Percentiles rank a stretch among this genome's conserved stretches.
Evolutionary conservation across 805 yeast species (phyloP).

Genomic region (Maudiozyma turicensis): DNA sequence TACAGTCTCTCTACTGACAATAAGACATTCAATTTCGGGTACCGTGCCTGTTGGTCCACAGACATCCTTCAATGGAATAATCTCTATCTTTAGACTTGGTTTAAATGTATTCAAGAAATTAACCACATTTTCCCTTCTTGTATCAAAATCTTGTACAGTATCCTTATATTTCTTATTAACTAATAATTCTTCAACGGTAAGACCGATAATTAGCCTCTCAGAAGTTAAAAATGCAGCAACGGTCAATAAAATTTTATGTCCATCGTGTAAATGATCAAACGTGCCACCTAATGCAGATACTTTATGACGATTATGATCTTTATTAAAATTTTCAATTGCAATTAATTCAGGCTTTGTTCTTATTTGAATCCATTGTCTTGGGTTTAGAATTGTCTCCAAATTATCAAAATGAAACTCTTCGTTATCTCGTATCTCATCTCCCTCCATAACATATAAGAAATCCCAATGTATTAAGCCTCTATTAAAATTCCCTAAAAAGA

Average conservation of each 20-base stretch:
- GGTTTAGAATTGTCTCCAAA: neutral
- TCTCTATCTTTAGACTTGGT: constrained; percentile 39
- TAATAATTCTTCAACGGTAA: constrained; percentile 68
- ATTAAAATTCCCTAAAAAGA: constrained; percentile 13
- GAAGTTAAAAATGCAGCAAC: constrained; percentile 56
- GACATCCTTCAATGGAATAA: constrained; percentile 65
- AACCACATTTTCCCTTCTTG: constrained; percentile 39
- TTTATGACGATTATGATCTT: constrained; percentile 21
- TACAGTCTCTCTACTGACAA: constrained; percentile 71
- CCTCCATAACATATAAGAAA: constrained; percentile 9
- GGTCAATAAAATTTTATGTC: constrained; percentile 79
- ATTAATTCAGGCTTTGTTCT: neutral
- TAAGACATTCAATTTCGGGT: constrained; percentile 64
- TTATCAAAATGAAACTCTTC: constrained; percentile 1
- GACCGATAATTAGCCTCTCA: constrained; percentile 58
- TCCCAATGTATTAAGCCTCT: constrained; percentile 10
- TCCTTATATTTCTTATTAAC: constrained; percentile 66
- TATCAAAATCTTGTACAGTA: constrained; percentile 47
- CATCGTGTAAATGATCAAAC: constrained; percentile 92
- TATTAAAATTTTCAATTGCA: neutral
- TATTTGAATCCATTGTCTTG: neutral
- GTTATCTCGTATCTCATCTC: neutral
- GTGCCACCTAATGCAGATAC: constrained; percentile 85
- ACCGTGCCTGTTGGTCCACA: constrained; percentile 90
- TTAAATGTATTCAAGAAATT: constrained; percentile 41